These are phyloP conservation scores for Pyracantha coccinea DNA, from an alignment of 331 rosid genomes.

Conservation along the genomic window DNA sequence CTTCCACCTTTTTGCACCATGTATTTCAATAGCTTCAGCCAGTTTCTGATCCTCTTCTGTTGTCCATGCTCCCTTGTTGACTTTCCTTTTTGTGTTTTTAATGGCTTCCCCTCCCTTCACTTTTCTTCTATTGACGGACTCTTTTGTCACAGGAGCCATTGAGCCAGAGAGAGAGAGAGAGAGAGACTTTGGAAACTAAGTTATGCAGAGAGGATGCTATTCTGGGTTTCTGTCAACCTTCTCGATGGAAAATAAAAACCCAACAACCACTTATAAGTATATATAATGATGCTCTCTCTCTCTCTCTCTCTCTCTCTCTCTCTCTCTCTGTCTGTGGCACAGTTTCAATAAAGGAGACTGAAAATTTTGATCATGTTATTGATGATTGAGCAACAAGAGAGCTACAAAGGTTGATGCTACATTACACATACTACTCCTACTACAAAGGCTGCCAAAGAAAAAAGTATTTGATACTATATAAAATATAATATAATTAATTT, in stretches of 20 bases:
- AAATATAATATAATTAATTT: neutral
- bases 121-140: neutral
- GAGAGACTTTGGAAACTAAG: neutral
- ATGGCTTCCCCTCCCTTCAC: conserved; percentile 9
- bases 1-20: conserved; percentile 41
- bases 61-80: conserved; percentile 47
- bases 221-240: conserved; percentile 4
- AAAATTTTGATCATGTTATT: conserved; percentile 10
- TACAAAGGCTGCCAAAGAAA: conserved; percentile 9
- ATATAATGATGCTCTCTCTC: neutral
- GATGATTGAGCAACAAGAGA: conserved; percentile 22
- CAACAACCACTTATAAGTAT: conserved; percentile 8
- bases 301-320: no score
- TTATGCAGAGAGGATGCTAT: neutral
- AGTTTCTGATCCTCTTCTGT: conserved; percentile 33
- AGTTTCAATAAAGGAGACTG: neutral
- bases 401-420: neutral
- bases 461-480: neutral
- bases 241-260: conserved; percentile 5
- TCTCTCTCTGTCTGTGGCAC: neutral
- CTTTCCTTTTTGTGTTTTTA: conserved; percentile 8
- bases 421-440: no score
- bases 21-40: conserved; percentile 31
- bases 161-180: neutral
- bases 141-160: conserved; percentile 18